These are phyloP conservation scores for Royoungia palumana DNA, from an alignment of 768 basidiomycete species.

Conservation along the genomic window DNA sequence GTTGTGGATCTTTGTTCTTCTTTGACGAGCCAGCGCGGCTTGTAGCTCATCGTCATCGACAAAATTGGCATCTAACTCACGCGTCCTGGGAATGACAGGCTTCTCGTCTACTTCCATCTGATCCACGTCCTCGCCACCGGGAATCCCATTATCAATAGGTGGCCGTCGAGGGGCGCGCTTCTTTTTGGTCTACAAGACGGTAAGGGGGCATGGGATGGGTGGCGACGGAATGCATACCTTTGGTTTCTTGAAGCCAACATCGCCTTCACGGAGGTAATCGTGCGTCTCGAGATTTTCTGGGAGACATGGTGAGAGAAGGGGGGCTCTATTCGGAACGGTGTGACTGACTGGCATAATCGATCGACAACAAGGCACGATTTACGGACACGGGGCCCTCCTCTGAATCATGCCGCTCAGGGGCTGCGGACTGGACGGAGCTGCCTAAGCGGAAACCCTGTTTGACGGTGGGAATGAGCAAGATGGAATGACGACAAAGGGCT, in stretches of 20 bases:
- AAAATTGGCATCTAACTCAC: conserved; percentile 83
- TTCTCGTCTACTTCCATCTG: conserved; percentile 81
- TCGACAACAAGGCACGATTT: conserved; percentile 76
- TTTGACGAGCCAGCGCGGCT: conserved; percentile 81
- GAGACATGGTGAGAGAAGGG: conserved; percentile 11
- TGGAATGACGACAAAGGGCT: conserved; percentile 15
- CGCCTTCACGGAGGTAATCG: conserved; percentile 92
- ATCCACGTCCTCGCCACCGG: conserved; percentile 13
- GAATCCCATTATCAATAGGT: conserved; percentile 39
- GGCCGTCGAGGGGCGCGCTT: conserved; percentile 73
- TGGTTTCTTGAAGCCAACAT: conserved; percentile 91
- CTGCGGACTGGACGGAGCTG: conserved; percentile 42
- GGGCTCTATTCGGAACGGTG: neutral
- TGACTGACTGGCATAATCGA: conserved; percentile 85
- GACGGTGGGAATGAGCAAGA: neutral
- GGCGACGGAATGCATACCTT: conserved; percentile 49
- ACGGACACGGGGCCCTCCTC: conserved; percentile 55
- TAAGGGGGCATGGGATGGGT: neutral
- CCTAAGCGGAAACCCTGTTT: conserved; percentile 86
- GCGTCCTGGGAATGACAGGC: conserved; percentile 60
- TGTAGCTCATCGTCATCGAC: conserved; percentile 99
- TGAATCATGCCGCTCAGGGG: conserved; percentile 39
- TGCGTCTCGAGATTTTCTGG: conserved; percentile 78
- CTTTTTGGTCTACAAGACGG: conserved; percentile 74
- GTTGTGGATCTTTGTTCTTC: conserved; percentile 78